phyloP scores from a whole-genome alignment of 495 filamentous ascomycete genomes.

The Podospora appendiculata region DNA sequence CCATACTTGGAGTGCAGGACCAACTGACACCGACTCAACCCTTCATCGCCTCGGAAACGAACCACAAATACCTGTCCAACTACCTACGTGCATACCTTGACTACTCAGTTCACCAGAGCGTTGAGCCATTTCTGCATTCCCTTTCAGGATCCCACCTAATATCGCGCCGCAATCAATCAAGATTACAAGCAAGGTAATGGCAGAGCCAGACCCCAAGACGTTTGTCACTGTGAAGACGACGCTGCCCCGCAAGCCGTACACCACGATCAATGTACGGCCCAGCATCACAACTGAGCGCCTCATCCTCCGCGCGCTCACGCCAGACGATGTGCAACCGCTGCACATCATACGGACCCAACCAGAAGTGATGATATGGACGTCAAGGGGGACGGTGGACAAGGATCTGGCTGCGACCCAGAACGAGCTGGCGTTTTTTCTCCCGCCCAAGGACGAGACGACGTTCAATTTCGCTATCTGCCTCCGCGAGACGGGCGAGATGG shows the following conservation, averaged over 20 bases:
- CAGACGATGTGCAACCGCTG: slow-evolving; percentile 31
- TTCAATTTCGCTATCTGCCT: slow-evolving; percentile 37
- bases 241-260: slow-evolving; percentile 23
- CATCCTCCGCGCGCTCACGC: slow-evolving; percentile 28
- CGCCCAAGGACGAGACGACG: slow-evolving; percentile 17
- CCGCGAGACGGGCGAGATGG: slow-evolving; percentile 24
- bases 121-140: too few relatives aligned
- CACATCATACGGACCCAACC: slow-evolving; percentile 37
- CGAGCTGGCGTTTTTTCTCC: slow-evolving; percentile 23
- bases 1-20: too few relatives aligned
- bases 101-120: too few relatives aligned
- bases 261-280: slow-evolving; percentile 15
- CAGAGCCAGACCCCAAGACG: background rate
- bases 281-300: slow-evolving; percentile 36
- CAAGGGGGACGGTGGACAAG: slow-evolving; percentile 25
- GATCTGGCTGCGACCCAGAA: slow-evolving; percentile 24
- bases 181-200: too few relatives aligned
- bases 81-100: too few relatives aligned
- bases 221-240: slow-evolving; percentile 27
- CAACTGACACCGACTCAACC: too few relatives aligned
- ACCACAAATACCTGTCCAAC: too few relatives aligned
- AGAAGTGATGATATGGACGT: slow-evolving; percentile 43
- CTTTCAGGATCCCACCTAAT: too few relatives aligned
- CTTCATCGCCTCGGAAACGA: too few relatives aligned
- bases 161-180: too few relatives aligned